Evolutionary conservation across 768 basidiomycete species (phyloP).

Genomic region (Suillus subluteus): DNA sequence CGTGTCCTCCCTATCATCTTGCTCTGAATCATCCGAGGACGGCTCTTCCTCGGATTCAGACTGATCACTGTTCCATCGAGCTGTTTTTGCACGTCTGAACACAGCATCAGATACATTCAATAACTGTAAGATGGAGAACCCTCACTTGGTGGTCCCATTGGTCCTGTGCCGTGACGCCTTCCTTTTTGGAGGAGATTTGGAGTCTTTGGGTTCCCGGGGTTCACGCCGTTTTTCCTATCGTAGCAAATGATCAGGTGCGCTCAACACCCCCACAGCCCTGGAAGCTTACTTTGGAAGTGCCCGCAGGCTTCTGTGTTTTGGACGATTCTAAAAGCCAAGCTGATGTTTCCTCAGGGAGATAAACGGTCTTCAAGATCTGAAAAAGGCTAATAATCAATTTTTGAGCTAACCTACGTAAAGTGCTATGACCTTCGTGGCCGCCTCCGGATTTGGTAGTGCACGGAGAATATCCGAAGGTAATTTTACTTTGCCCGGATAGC

Average conservation of each 20-base stretch:
- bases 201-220: constrained; percentile 49
- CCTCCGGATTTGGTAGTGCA: constrained; percentile 66
- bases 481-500: constrained; percentile 79
- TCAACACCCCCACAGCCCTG: background rate
- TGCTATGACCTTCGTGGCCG: constrained; percentile 57
- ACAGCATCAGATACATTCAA: constrained; percentile 15
- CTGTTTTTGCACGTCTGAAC: constrained; percentile 31
- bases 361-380: constrained; percentile 70
- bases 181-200: constrained; percentile 57
- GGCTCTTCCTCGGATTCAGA: constrained; percentile 34
- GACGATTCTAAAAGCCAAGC: constrained; percentile 59
- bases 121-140: constrained; percentile 1
- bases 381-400: constrained; percentile 9
- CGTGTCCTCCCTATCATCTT: constrained; percentile 46
- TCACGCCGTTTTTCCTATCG: constrained; percentile 42
- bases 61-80: constrained; percentile 37
- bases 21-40: constrained; percentile 27
- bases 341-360: constrained; percentile 63
- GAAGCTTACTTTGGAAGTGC: constrained; percentile 31
- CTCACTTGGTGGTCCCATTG: constrained; percentile 34
- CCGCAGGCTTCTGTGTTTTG: constrained; percentile 39
- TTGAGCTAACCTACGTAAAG: background rate
- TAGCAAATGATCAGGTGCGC: constrained; percentile 4
- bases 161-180: constrained; percentile 44
- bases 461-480: constrained; percentile 84